phyloP scores from a whole-genome alignment of 495 filamentous ascomycete genomes.

The Trichocladium uniseriatum region DNA sequence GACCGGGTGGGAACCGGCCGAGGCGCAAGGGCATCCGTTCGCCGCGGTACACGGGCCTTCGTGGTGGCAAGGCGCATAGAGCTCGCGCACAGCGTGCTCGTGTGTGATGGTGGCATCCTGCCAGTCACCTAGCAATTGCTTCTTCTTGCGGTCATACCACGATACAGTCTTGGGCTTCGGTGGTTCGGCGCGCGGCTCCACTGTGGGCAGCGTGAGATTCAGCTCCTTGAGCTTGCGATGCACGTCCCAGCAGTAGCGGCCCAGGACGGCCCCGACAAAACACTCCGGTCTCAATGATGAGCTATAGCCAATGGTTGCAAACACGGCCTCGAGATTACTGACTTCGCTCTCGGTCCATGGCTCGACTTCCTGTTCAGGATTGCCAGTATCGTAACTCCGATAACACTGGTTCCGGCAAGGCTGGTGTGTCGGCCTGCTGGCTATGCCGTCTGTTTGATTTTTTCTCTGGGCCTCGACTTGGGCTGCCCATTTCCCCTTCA shows the following conservation, averaged over 20 bases:
- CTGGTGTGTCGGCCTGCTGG: constrained; percentile 6
- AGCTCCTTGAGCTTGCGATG: constrained; percentile 37
- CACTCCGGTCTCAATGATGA: constrained; percentile 29
- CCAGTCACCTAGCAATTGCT: constrained; percentile 40
- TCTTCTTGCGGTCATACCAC: constrained; percentile 42
- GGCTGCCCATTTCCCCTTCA: constrained; percentile 19
- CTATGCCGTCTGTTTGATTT: background rate
- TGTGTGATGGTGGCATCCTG: constrained; percentile 37
- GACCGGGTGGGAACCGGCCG: constrained; percentile 31
- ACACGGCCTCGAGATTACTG: constrained; percentile 29
- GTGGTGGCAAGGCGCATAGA: constrained; percentile 37
- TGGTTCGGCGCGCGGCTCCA: constrained; percentile 14
- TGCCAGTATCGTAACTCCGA: constrained; percentile 24
- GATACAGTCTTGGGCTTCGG: constrained; percentile 29
- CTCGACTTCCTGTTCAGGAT: constrained; percentile 11
- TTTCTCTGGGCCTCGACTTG: constrained; percentile 18
- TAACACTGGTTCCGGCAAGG: constrained; percentile 38
- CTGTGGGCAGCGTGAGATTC: constrained; percentile 20
- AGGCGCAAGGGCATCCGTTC: constrained; percentile 46
- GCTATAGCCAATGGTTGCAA: constrained; percentile 31
- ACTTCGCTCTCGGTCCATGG: constrained; percentile 35
- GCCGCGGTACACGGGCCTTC: constrained; percentile 37
- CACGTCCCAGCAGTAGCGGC: constrained; percentile 43
- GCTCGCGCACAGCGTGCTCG: constrained; percentile 33
- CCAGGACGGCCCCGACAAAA: constrained; percentile 32